Evolutionary conservation across 805 yeast genomes (phyloP).

Genomic region (Hermanozyma aechmeae): DNA sequence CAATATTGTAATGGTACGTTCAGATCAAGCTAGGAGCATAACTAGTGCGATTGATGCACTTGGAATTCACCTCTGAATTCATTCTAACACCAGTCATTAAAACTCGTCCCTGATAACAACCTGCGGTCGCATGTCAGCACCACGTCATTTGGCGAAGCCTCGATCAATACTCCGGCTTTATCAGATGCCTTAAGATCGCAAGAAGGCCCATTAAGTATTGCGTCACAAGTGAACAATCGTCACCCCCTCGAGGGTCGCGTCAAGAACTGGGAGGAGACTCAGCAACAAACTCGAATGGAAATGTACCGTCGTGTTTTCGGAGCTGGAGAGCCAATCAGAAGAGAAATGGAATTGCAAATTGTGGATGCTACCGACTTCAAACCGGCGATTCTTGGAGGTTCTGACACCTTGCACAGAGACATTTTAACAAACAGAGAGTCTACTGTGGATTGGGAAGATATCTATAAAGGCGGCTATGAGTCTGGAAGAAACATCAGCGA

Average conservation of each 20-base stretch:
- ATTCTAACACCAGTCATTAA: conserved; percentile 29
- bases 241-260: conserved; percentile 84
- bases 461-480: conserved; percentile 54
- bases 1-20: too few species aligned
- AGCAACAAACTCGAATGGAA: conserved; percentile 62
- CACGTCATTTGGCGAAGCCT: conserved; percentile 42
- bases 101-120: conserved; percentile 45
- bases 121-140: conserved; percentile 41
- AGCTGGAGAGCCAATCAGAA: conserved; percentile 84
- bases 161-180: conserved; percentile 60
- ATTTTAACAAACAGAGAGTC: conserved; percentile 72
- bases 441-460: conserved; percentile 87
- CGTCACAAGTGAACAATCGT: conserved; percentile 59
- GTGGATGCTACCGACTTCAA: conserved; percentile 61
- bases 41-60: too few species aligned
- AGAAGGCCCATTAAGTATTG: conserved; percentile 52
- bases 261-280: conserved; percentile 71
- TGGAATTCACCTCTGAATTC: too few species aligned
- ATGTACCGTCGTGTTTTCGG: conserved; percentile 80
- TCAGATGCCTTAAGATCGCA: conserved; percentile 61
- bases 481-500: conserved; percentile 33
- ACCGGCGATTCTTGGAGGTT: conserved; percentile 55
- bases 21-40: too few species aligned
- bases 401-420: conserved; percentile 58
- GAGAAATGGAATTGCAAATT: conserved; percentile 80